Percentiles rank a stretch among this genome's conserved stretches.
phyloP scores from a whole-genome alignment of 2,329 filamentous ascomycete species.

The Ploettnerulaceae sp. region DNA sequence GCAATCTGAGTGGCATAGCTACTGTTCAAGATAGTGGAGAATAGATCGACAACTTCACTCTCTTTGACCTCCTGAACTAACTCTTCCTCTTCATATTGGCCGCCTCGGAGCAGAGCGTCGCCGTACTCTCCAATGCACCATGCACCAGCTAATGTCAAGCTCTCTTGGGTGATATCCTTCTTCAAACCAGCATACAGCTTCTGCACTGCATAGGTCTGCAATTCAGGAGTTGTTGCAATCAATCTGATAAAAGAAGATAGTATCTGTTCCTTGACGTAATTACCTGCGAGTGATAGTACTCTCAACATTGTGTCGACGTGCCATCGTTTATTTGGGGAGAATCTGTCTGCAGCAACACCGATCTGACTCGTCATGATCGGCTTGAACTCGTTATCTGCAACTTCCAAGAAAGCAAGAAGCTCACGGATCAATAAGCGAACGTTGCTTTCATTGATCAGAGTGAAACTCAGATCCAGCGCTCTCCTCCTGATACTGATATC shows the following conservation, averaged over 20 bases:
- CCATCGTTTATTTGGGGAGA: conserved; percentile 95
- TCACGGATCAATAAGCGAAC: conserved; percentile 91
- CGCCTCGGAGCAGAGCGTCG: conserved; percentile 80
- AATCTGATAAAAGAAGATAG: conserved; percentile 93
- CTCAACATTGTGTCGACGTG: conserved; percentile 97
- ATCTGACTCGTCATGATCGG: conserved; percentile 98
- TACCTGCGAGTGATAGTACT: conserved; percentile 87
- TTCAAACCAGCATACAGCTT: conserved; percentile 89
- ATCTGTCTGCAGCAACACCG: conserved; percentile 92
- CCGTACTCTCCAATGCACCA: conserved; percentile 99
- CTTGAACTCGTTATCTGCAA: conserved; percentile 98
- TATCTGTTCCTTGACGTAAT: conserved; percentile 97
- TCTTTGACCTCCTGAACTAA: conserved; percentile 76
- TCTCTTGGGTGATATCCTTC: conserved; percentile 97
- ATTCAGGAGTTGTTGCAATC: conserved; percentile 87
- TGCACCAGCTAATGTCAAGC: conserved; percentile 82
- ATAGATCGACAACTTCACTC: conserved; percentile 87
- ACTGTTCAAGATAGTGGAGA: conserved; percentile 86
- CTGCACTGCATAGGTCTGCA: conserved; percentile 94
- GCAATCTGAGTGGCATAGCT: conserved; percentile 88
- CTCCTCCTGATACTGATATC: conserved; percentile 96
- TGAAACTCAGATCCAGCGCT: conserved; percentile 96
- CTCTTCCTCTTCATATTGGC: conserved; percentile 92
- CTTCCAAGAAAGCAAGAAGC: conserved; percentile 89
- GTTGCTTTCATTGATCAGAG: conserved; percentile 94